A percentile compares a stretch with the other conserved stretches of the same genome.
phyloP scores from a whole-genome alignment of 2,329 filamentous ascomycete genomes.

The Macrophomina tecta region DNA sequence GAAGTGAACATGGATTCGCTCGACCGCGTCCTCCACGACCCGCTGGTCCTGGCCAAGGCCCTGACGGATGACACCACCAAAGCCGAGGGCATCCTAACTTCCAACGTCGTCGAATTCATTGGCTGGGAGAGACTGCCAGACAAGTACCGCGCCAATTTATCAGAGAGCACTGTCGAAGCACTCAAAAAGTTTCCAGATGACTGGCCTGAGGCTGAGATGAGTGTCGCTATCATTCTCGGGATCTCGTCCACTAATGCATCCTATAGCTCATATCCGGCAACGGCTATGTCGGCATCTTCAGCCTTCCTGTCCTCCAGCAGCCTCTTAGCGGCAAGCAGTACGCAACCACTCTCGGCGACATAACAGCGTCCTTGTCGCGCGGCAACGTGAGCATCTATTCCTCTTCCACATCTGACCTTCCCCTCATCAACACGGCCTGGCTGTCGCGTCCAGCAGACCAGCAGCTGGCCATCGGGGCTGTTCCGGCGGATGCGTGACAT shows the following conservation, averaged over 20 bases:
- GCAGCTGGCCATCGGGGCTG: conserved; percentile 39
- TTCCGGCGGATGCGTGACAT: conserved; percentile 41
- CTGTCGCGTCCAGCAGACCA: conserved; percentile 41
- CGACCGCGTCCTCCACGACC: conserved; percentile 33
- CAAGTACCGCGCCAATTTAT: conserved; percentile 20
- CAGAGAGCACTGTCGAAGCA: conserved; percentile 21
- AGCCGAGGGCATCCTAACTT: conserved; percentile 33
- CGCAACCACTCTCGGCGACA: conserved; percentile 38
- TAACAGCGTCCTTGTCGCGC: conserved; percentile 43
- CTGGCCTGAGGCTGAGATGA: conserved; percentile 34
- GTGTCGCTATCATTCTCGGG: not conserved
- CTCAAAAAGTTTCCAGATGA: conserved; percentile 27
- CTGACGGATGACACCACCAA: conserved; percentile 29
- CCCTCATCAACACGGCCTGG: conserved; percentile 45
- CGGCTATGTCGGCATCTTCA: conserved; percentile 33
- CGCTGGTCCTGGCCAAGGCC: conserved; percentile 31
- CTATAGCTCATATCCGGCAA: conserved; percentile 35
- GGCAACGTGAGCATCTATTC: conserved; percentile 43
- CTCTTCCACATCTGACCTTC: conserved; percentile 35
- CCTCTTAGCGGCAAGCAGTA: conserved; percentile 41
- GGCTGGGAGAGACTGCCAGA: conserved; percentile 30
- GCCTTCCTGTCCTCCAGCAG: conserved; percentile 32
- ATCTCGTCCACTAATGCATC: not conserved
- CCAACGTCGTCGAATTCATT: conserved; percentile 32
- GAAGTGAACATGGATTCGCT: conserved; percentile 33